Conservation (phyloP, 2,329 filamentous ascomycete species). For the Stemphylium beticola region DNA sequence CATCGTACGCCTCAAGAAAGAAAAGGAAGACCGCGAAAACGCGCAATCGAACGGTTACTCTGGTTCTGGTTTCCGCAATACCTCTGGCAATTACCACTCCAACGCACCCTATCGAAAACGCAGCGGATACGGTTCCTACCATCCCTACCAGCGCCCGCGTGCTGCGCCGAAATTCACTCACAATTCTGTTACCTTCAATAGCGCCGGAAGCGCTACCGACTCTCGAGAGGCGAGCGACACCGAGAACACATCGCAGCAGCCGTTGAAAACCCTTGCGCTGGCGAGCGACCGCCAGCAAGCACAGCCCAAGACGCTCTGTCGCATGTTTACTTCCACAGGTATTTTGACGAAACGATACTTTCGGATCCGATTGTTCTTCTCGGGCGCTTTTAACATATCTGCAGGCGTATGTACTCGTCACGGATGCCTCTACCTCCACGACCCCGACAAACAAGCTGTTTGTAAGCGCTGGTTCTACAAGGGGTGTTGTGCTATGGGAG, state of each 20-base stretch:
- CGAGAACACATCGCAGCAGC: neutral
- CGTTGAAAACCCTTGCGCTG: neutral
- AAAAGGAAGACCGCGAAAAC: constrained; percentile 21
- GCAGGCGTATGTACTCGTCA: constrained; percentile 84
- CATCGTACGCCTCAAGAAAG: constrained; percentile 28
- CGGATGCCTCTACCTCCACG: constrained; percentile 80
- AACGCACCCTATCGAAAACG: constrained; percentile 5
- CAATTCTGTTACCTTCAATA: constrained; percentile 20
- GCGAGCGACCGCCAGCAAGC: constrained; percentile 12
- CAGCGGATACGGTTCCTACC: constrained; percentile 22
- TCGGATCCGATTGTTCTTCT: constrained; percentile 1
- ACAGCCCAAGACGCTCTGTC: constrained; percentile 27
- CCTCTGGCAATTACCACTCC: neutral
- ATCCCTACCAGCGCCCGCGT: constrained; percentile 29
- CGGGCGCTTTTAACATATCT: constrained; percentile 22
- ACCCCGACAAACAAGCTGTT: constrained; percentile 83
- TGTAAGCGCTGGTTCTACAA: constrained; percentile 88
- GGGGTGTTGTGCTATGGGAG: constrained; percentile 76
- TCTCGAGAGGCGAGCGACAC: constrained; percentile 2
- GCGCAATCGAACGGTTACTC: constrained; percentile 10
- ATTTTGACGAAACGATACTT: constrained; percentile 22
- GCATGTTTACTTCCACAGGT: constrained; percentile 43
- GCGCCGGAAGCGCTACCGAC: constrained; percentile 8
- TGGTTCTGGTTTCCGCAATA: neutral
- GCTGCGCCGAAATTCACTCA: constrained; percentile 17